Conservation (phyloP, 768 basidiomycete species). For the Lyophyllum decastes region DNA sequence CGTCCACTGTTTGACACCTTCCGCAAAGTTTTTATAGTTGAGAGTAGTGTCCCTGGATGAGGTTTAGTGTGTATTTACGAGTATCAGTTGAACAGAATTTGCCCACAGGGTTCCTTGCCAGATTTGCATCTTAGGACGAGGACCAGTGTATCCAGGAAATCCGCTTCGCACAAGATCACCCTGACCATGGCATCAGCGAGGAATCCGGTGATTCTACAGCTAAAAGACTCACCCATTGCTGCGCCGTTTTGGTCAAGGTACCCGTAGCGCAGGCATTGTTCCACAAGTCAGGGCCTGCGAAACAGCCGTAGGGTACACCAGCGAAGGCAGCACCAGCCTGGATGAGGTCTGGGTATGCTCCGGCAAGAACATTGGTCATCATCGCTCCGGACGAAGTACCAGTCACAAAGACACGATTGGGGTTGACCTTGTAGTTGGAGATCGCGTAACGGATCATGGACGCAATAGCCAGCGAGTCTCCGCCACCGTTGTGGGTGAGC, state of each 20-base stretch:
- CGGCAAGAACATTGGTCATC: conserved; percentile 60
- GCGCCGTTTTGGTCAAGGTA: conserved; percentile 41
- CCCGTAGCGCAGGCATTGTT: conserved; percentile 48
- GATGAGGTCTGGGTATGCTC: conserved; percentile 58
- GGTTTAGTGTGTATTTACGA: neutral
- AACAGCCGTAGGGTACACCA: conserved; percentile 57
- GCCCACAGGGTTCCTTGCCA: conserved; percentile 53
- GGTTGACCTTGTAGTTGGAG: conserved; percentile 45
- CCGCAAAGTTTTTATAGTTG: conserved; percentile 48
- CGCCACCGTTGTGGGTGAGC: conserved; percentile 55
- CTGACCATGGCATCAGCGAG: conserved; percentile 21
- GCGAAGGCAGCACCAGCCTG: conserved; percentile 48
- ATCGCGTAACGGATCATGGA: conserved; percentile 50
- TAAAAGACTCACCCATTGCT: conserved; percentile 42
- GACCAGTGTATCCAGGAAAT: conserved; percentile 58
- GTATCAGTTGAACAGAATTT: neutral
- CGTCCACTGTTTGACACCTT: conserved; percentile 59
- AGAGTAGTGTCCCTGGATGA: conserved; percentile 48
- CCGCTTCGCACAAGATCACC: conserved; percentile 46
- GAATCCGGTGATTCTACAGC: no score
- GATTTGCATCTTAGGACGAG: conserved; percentile 50
- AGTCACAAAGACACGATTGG: conserved; percentile 49
- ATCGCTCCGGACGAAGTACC: conserved; percentile 57
- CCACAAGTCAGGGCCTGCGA: conserved; percentile 49
- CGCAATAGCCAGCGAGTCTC: conserved; percentile 55